A percentile compares a stretch with the other conserved stretches of the same genome.
These are phyloP conservation scores for Capsella bursapastoris DNA, from an alignment of 345 rosid genomes.

Conservation along the genomic window DNA sequence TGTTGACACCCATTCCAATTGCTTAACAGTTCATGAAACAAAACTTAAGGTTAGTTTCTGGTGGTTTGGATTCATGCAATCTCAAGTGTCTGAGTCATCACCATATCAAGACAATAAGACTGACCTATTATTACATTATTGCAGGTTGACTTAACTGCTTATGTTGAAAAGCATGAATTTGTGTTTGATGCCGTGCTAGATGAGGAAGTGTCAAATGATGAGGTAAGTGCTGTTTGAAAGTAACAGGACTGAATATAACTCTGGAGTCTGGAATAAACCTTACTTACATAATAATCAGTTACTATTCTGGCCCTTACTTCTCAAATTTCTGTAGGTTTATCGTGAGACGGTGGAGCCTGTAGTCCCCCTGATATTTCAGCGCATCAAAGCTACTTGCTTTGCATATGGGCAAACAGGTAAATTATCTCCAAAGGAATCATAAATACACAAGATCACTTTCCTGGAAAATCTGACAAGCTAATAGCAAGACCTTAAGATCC, in stretches of 20 bases:
- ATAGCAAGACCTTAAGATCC: constrained; percentile 24
- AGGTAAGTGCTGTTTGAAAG: constrained; percentile 51
- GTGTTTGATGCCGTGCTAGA: constrained; percentile 92
- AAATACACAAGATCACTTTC: constrained; percentile 16
- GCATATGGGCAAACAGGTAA: constrained; percentile 98
- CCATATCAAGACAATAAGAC: constrained; percentile 6
- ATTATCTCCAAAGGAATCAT: constrained; percentile 22
- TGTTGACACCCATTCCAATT: constrained; percentile 72
- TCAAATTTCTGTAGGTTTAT: constrained; percentile 64
- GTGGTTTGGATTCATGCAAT: constrained; percentile 13
- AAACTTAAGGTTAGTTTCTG: constrained; percentile 78
- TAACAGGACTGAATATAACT: neutral
- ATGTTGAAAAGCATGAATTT: constrained; percentile 92
- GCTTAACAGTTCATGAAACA: constrained; percentile 88
- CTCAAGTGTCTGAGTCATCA: constrained; percentile 15
- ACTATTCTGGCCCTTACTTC: neutral
- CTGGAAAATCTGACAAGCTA: constrained; percentile 11
- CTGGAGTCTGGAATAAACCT: constrained; percentile 4
- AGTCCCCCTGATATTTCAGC: constrained; percentile 91
- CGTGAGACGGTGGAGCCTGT: constrained; percentile 94
- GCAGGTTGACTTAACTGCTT: constrained; percentile 97
- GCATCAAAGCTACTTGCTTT: constrained; percentile 96
- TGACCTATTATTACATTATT: constrained; percentile 28
- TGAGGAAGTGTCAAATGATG: constrained; percentile 98
- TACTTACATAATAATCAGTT: constrained; percentile 5